Evolutionary conservation across 139 green algal genomes (phyloP), one percentile per base, ranked within the genome.

Genomic region (Micractinium conductrix): DNA sequence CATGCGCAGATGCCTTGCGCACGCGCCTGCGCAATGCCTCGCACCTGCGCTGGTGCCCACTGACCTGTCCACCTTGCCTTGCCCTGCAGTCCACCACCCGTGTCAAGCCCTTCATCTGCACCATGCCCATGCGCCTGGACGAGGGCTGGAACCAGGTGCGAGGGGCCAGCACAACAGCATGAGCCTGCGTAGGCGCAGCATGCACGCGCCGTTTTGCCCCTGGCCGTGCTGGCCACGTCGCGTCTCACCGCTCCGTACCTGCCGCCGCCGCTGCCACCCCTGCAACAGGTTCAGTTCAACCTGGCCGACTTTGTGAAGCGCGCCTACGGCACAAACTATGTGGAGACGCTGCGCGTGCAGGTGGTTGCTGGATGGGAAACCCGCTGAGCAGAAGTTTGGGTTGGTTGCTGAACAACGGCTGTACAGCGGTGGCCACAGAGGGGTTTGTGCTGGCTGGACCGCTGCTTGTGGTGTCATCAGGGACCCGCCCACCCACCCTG

Each of bases 101-200:
- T 10, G 96, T 99, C 62, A 98, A 97, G 93, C 96, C 95, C 21
- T 99, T 98, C 88, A 98, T 98, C 68, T 99, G 96, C 91, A 99
- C 96, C 10, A 98, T 99, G 96, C 96, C 96, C 28, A 97, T 99
- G 94, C 91, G 93, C n/a, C 91, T 99, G 43, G 96, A 99, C 76
- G 94, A 98, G 70, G 96, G 96, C 44, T 99, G 96, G 96, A 99
- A 99, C 87, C 95, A 99, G 89, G 95, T 98, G 30, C 95, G n/a
- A n/a, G 42, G 19, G 17, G 14, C 69, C n/a, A n/a, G n/a, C n/a
- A n/a, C n/a, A n/a, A n/a, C n/a, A n/a, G n/a, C n/a, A n/a, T 44
- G 65, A 17, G 33, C 28, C 3, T n/a, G n/a, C 33, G 63, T 33
- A 19, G 55, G 55, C 55, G 55, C 55, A 63, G 55, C 55, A n/a